These are phyloP conservation scores for Dipteronia sinensis DNA, from an alignment of 345 rosid species.

Conservation along the genomic window DNA sequence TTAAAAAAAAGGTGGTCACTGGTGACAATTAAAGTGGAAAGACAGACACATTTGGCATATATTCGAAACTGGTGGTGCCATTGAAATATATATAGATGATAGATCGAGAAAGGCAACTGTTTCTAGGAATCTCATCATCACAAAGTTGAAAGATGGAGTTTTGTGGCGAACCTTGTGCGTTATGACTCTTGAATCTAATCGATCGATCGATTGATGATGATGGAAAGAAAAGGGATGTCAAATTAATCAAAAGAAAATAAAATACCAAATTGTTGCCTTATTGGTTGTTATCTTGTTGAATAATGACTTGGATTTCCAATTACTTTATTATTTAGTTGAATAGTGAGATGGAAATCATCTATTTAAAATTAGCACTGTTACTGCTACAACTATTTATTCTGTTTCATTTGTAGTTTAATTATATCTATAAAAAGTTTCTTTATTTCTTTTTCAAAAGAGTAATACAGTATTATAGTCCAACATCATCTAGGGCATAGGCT, in stretches of 20 bases:
- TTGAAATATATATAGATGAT: slow-evolving; percentile 24
- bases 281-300: slow-evolving; percentile 33
- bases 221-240: not conserved
- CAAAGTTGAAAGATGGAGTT: slow-evolving; percentile 56
- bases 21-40: slow-evolving; percentile 30
- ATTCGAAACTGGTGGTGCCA: slow-evolving; percentile 62
- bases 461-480: no score
- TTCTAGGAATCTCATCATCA: slow-evolving; percentile 65
- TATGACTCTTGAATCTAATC: slow-evolving; percentile 41
- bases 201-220: not conserved
- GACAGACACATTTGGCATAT: slow-evolving; percentile 36
- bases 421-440: not conserved
- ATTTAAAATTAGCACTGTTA: slow-evolving; percentile 1
- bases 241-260: not conserved
- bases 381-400: not conserved
- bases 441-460: not conserved
- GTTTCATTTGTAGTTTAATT: not conserved
- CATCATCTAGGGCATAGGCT: no score
- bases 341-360: slow-evolving; percentile 53
- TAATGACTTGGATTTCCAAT: slow-evolving; percentile 71
- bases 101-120: slow-evolving; percentile 16
- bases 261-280: slow-evolving; percentile 22
- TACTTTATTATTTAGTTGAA: slow-evolving; percentile 48
- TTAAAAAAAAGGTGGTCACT: no score
- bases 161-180: slow-evolving; percentile 83